A percentile compares a stretch with the other conserved stretches of the same genome.
phyloP scores from a whole-genome alignment of 1,139 yeast genomes.

The Kurtzmaniella natalensis region DNA sequence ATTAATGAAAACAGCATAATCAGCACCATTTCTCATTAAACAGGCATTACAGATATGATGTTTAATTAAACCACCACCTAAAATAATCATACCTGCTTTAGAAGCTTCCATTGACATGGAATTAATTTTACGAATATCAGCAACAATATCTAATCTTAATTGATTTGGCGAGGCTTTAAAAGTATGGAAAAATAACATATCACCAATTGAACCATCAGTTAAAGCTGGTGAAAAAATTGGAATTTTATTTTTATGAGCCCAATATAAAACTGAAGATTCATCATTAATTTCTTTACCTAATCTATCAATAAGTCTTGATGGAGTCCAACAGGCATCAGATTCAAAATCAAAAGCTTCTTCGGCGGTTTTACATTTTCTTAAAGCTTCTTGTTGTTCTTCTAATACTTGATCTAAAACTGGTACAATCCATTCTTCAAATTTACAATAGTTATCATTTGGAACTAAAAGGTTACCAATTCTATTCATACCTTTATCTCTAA shows the following conservation, averaged over 20 bases:
- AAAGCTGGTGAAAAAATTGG: slow-evolving; percentile 97
- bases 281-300: slow-evolving; percentile 93
- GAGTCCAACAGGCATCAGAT: slow-evolving; percentile 71
- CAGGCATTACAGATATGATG: slow-evolving; percentile 98
- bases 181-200: slow-evolving; percentile 97
- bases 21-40: slow-evolving; percentile 98
- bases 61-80: slow-evolving; percentile 95
- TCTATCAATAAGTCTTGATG: slow-evolving; percentile 86
- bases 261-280: slow-evolving; percentile 89
- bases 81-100: slow-evolving; percentile 89
- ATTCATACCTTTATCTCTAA: slow-evolving; percentile 94
- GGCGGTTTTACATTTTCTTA: slow-evolving; percentile 50
- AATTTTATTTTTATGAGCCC: slow-evolving; percentile 96
- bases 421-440: slow-evolving; percentile 97
- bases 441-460: slow-evolving; percentile 96
- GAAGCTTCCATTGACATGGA: slow-evolving; percentile 95
- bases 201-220: slow-evolving; percentile 98
- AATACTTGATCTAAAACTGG: slow-evolving; percentile 85
- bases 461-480: slow-evolving; percentile 95
- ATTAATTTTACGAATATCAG: slow-evolving; percentile 87
- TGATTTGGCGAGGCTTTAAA: slow-evolving; percentile 91
- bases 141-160: slow-evolving; percentile 84
- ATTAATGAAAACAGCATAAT: slow-evolving; percentile 92
- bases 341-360: slow-evolving; percentile 43
- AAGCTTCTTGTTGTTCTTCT: slow-evolving; percentile 78